Conservation (phyloP, 495 filamentous ascomycete species). For the Penicillium macrosclerotiorum region DNA sequence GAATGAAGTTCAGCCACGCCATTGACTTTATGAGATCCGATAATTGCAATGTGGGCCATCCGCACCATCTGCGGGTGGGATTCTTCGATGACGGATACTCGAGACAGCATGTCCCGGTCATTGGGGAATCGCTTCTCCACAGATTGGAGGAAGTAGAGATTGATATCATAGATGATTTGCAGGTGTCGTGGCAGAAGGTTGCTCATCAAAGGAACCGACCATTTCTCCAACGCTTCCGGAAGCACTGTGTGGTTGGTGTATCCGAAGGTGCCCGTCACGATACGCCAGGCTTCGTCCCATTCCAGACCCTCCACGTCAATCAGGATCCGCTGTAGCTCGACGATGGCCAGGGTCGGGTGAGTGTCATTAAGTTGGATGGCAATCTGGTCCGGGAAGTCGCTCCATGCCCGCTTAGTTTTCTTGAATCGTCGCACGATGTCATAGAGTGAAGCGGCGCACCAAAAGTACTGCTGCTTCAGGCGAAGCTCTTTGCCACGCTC, state of each 20-base stretch:
- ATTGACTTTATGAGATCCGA: constrained; percentile 98
- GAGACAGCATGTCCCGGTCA: constrained; percentile 76
- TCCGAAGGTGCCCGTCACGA: constrained; percentile 74
- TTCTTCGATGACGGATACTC: constrained; percentile 96
- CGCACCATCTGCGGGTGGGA: constrained; percentile 96
- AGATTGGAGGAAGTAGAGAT: constrained; percentile 83
- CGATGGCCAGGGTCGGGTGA: constrained; percentile 92
- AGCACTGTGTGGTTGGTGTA: constrained; percentile 99
- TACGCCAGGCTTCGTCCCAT: constrained; percentile 92
- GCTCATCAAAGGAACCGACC: constrained; percentile 91
- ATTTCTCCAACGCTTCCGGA: constrained; percentile 96
- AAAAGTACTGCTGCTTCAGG: constrained; percentile 99
- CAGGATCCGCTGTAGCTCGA: constrained; percentile 90
- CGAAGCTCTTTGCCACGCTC: constrained; percentile 96
- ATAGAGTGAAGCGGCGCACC: constrained; percentile 93
- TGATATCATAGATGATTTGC: constrained; percentile 98
- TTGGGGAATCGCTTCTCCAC: constrained; percentile 90
- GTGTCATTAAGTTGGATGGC: constrained; percentile 99
- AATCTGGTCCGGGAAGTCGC: constrained; percentile 87
- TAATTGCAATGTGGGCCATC: constrained; percentile 93
- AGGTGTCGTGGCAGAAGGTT: constrained; percentile 91
- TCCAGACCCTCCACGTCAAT: constrained; percentile 85
- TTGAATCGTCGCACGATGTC: constrained; percentile 98
- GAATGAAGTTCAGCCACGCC: constrained; percentile 97
- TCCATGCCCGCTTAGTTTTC: constrained; percentile 90